Conservation (phyloP, 192 early-diverging fungal genomes). For the Entomortierella beljakovae region DNA sequence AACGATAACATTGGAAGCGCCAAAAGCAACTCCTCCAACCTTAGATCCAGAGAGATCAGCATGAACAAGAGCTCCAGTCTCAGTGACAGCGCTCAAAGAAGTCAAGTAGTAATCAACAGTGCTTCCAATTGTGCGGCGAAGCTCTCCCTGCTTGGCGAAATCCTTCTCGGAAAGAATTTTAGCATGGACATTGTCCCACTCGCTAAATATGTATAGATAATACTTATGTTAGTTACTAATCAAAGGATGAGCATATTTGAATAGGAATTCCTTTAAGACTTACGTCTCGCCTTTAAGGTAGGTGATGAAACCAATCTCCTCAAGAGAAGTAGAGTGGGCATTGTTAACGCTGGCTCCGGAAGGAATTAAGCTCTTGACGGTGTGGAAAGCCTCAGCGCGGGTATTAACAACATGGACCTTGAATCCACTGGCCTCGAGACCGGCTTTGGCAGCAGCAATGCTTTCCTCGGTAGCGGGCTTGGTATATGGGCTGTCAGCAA, state of each 20-base stretch:
- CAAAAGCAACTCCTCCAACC: conserved; percentile 48
- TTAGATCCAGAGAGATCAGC: conserved; percentile 50
- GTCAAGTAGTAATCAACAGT: conserved; percentile 56
- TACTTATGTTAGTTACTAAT: not conserved
- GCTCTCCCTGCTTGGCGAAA: conserved; percentile 39
- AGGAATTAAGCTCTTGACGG: conserved; percentile 53
- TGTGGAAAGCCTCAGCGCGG: conserved; percentile 42
- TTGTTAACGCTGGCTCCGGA: conserved; percentile 49
- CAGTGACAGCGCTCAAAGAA: conserved; percentile 48
- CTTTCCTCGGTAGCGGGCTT: conserved; percentile 27
- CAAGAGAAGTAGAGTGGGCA: conserved; percentile 53
- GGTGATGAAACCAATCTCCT: conserved; percentile 59
- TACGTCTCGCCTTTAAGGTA: conserved; percentile 57
- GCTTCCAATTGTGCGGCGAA: conserved; percentile 46
- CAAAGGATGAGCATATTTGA: not conserved
- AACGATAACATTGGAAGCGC: conserved; percentile 43
- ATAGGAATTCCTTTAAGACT: conserved; percentile 1
- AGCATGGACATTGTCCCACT: conserved; percentile 51
- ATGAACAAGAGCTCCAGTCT: conserved; percentile 45
- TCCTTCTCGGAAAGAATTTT: conserved; percentile 44
- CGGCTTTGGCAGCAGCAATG: conserved; percentile 42
- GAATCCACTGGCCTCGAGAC: conserved; percentile 45
- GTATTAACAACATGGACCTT: conserved; percentile 37
- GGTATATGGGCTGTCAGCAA: conserved; percentile 24
- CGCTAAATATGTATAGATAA: not conserved